Percentiles rank a stretch among this genome's conserved stretches.
Conservation (phyloP, 345 rosid species). For the Acer negundo region DNA sequence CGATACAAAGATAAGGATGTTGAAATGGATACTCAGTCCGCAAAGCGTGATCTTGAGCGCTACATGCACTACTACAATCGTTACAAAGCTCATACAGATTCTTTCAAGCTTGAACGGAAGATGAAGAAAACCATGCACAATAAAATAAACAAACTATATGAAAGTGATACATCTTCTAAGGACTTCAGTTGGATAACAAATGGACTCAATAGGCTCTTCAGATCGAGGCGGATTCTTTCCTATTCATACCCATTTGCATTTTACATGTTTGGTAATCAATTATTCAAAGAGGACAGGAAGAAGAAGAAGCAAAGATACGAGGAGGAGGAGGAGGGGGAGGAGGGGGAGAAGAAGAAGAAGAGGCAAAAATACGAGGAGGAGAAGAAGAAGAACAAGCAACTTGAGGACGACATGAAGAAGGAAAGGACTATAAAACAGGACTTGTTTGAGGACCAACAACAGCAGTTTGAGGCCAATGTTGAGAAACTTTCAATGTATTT, state of each 20-base stretch:
- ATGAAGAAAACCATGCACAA: constrained; percentile 35
- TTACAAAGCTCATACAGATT: constrained; percentile 60
- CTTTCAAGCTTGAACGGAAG: constrained; percentile 49
- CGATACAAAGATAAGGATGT: constrained; percentile 41
- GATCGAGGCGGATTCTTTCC: constrained; percentile 54
- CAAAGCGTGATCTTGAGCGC: constrained; percentile 44
- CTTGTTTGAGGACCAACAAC: constrained; percentile 49
- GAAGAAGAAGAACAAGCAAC: background rate
- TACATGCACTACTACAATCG: constrained; percentile 55
- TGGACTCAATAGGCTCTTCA: constrained; percentile 48
- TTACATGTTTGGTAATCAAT: constrained; percentile 55
- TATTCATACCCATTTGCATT: constrained; percentile 62
- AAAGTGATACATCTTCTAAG: constrained; percentile 38
- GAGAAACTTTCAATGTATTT: constrained; percentile 44
- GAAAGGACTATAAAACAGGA: constrained; percentile 44
- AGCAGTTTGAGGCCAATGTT: constrained; percentile 42
- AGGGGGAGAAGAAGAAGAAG: constrained; percentile 20
- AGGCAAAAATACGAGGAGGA: background rate
- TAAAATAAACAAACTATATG: constrained; percentile 39
- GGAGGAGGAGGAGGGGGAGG: background rate
- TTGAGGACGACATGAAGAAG: constrained; percentile 18
- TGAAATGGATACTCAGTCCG: constrained; percentile 37
- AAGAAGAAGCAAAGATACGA: background rate
- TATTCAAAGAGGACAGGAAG: constrained; percentile 40
- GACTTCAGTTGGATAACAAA: constrained; percentile 58